phyloP scores from a whole-genome alignment of 2,329 filamentous ascomycete genomes.

The Plectosphaerella sp. region DNA sequence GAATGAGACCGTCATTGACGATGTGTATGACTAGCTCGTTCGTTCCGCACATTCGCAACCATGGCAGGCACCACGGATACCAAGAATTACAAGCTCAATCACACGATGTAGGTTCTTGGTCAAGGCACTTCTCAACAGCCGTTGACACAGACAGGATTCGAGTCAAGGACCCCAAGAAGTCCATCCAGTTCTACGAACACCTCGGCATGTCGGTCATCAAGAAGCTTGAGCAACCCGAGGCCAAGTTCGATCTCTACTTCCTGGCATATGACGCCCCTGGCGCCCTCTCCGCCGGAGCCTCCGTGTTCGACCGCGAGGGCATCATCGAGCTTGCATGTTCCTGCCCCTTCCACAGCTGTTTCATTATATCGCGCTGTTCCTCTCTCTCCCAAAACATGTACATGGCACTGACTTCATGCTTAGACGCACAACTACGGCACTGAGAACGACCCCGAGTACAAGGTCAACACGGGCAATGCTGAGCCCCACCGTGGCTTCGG shows the following conservation, averaged over 20 bases:
- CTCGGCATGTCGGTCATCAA: conserved; percentile 82
- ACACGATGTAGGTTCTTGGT: conserved; percentile 65
- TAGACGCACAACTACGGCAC: conserved; percentile 77
- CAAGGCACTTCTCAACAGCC: neutral
- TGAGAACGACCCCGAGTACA: conserved; percentile 76
- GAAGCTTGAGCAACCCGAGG: conserved; percentile 76
- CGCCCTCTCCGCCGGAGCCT: conserved; percentile 68
- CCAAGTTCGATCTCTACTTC: conserved; percentile 95
- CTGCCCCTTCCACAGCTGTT: too few species aligned
- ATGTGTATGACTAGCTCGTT: neutral
- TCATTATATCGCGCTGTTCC: too few species aligned
- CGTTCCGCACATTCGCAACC: conserved; percentile 27
- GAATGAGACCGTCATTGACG: too few species aligned
- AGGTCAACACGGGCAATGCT: conserved; percentile 82
- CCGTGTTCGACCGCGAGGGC: conserved; percentile 77
- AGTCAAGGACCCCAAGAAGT: conserved; percentile 88
- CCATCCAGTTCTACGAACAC: conserved; percentile 90
- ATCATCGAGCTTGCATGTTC: conserved; percentile 66
- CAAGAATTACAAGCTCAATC: conserved; percentile 78
- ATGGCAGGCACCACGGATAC: conserved; percentile 70
- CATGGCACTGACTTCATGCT: too few species aligned
- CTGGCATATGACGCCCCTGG: conserved; percentile 78
- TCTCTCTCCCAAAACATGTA: too few species aligned
- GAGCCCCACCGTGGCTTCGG: conserved; percentile 82
- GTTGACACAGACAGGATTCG: conserved; percentile 61